These are phyloP conservation scores for Auriscalpium vulgare DNA, from an alignment of 768 basidiomycete genomes.

Conservation along the genomic window DNA sequence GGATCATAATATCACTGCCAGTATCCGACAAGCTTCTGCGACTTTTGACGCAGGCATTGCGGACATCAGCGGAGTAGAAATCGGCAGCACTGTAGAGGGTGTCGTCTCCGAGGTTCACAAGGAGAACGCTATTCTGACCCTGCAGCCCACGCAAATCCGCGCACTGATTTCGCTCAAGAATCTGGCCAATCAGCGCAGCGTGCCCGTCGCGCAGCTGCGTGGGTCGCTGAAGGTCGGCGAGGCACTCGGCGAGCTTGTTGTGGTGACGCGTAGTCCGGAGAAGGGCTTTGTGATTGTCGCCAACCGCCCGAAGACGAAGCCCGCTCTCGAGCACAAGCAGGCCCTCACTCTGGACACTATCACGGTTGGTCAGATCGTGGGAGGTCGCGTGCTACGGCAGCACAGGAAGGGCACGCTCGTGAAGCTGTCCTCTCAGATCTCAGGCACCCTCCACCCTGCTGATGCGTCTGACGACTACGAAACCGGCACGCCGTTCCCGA, in stretches of 20 bases:
- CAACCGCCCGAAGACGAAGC: conserved; percentile 54
- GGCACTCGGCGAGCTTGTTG: conserved; percentile 65
- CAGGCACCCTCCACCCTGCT: conserved; percentile 74
- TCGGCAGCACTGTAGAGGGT: conserved; percentile 69
- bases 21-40: conserved; percentile 72
- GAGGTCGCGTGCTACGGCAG: conserved; percentile 75
- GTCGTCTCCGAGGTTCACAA: conserved; percentile 76
- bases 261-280: conserved; percentile 84
- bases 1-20: conserved; percentile 65
- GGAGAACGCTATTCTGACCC: conserved; percentile 68
- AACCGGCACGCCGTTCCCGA: conserved; percentile 44
- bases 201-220: conserved; percentile 61
- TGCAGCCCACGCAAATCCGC: conserved; percentile 60
- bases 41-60: conserved; percentile 38
- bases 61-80: conserved; percentile 68
- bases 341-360: conserved; percentile 60
- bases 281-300: conserved; percentile 84
- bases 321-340: conserved; percentile 37
- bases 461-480: conserved; percentile 80
- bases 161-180: conserved; percentile 85
- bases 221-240: conserved; percentile 59
- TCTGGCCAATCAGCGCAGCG: conserved; percentile 69
- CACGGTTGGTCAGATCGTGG: conserved; percentile 62
- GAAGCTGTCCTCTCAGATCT: conserved; percentile 64
- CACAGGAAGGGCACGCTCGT: conserved; percentile 65